These are phyloP conservation scores for Leishmania amazonensis DNA, from an alignment of 208 protist species.

Conservation along the genomic window DNA sequence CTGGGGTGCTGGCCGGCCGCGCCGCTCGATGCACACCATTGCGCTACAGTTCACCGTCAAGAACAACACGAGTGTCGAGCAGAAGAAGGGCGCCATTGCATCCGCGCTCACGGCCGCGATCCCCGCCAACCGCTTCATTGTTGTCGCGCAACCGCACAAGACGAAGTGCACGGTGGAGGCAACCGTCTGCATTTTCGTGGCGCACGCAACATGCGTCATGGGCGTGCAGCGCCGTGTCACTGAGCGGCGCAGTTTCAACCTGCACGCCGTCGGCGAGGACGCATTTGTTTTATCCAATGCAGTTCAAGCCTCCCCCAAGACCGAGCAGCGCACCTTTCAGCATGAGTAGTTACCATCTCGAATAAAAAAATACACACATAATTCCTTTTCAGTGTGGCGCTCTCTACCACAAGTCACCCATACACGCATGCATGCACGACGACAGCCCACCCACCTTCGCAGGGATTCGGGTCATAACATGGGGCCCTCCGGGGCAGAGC, in stretches of 20 bases:
- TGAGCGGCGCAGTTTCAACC: slow-evolving; percentile 61
- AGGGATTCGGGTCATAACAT: too few species aligned
- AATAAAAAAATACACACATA: too few species aligned
- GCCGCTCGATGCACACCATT: slow-evolving; percentile 47
- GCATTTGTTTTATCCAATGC: slow-evolving; percentile 57
- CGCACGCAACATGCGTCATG: slow-evolving; percentile 80
- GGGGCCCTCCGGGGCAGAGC: too few species aligned
- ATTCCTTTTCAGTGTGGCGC: not conserved
- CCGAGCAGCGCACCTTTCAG: not conserved
- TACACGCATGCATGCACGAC: too few species aligned
- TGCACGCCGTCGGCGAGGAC: slow-evolving; percentile 63
- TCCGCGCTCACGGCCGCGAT: slow-evolving; percentile 53
- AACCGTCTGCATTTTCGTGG: slow-evolving; percentile 58
- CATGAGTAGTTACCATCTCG: not conserved
- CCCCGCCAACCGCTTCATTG: slow-evolving; percentile 79
- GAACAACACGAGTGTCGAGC: slow-evolving; percentile 85
- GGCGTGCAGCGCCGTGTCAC: slow-evolving; percentile 60
- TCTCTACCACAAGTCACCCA: not conserved
- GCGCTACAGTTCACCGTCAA: slow-evolving; percentile 71
- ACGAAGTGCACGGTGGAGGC: slow-evolving; percentile 32
- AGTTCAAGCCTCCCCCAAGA: slow-evolving; percentile 19
- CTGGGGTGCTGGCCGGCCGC: slow-evolving; percentile 14
- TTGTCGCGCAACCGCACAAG: slow-evolving; percentile 41
- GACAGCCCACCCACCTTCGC: too few species aligned
- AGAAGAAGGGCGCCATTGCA: slow-evolving; percentile 50